phyloP scores from a whole-genome alignment of 257 asterid species.

The Solanum ahanhuiri region DNA sequence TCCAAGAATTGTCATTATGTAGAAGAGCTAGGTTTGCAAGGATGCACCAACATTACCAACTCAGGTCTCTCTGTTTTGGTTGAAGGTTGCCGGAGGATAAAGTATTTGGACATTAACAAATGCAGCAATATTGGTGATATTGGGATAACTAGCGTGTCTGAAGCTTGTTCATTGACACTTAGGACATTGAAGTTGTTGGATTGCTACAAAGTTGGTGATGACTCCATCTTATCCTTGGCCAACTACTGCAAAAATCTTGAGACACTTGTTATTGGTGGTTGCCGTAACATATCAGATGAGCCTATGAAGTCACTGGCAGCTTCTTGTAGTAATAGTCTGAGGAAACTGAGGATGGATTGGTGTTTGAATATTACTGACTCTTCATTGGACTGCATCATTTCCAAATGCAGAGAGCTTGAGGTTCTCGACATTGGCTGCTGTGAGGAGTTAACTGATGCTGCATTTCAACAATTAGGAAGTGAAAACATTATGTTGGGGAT shows the following conservation, averaged over 20 bases:
- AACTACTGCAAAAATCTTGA: slow-evolving; percentile 52
- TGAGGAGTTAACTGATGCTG: slow-evolving; percentile 76
- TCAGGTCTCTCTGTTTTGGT: slow-evolving; percentile 65
- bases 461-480: slow-evolving; percentile 53
- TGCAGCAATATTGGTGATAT: slow-evolving; percentile 70
- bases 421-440: slow-evolving; percentile 87
- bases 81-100: slow-evolving; percentile 62
- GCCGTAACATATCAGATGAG: slow-evolving; percentile 56
- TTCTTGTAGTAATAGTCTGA: slow-evolving; percentile 47
- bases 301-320: slow-evolving; percentile 57
- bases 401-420: slow-evolving; percentile 63
- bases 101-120: slow-evolving; percentile 59
- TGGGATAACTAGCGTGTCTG: slow-evolving; percentile 47
- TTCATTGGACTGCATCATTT: slow-evolving; percentile 43
- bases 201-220: slow-evolving; percentile 74
- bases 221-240: slow-evolving; percentile 48
- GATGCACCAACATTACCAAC: slow-evolving; percentile 69
- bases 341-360: slow-evolving; percentile 93
- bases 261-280: slow-evolving; percentile 76
- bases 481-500: slow-evolving; percentile 32
- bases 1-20: slow-evolving; percentile 57
- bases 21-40: slow-evolving; percentile 66
- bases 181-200: slow-evolving; percentile 60
- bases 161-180: slow-evolving; percentile 57
- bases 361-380: slow-evolving; percentile 62